Evolutionary conservation across 305 asterid species (phyloP).

Genomic region (Ajuga reptans): DNA sequence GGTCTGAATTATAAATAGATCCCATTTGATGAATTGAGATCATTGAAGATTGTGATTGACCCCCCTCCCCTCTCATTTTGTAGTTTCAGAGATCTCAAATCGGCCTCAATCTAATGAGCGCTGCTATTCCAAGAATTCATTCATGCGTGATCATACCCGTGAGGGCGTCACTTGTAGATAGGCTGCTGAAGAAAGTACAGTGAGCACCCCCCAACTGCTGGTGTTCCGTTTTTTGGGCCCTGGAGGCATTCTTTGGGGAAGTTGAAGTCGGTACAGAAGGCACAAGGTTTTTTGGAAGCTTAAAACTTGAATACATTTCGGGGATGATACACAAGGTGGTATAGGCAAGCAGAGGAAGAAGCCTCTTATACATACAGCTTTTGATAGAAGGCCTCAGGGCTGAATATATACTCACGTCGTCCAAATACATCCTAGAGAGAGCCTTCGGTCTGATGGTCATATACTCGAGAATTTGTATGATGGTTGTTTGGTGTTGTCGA

Average conservation of each 20-base stretch:
- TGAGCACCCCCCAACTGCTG: not conserved
- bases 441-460: not conserved
- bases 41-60: not conserved
- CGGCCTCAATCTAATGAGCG: constrained; percentile 28
- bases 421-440: not conserved
- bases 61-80: not conserved
- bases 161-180: constrained; percentile 50
- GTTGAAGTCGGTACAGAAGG: not conserved
- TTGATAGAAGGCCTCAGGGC: not conserved
- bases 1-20: constrained; percentile 27
- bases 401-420: not conserved
- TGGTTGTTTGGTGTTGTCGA: not conserved
- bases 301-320: not conserved
- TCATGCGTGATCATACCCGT: constrained; percentile 40
- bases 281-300: not conserved
- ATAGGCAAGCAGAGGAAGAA: constrained; percentile 10
- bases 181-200: constrained; percentile 1
- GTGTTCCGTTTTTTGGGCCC: constrained; percentile 2
- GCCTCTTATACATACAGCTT: not conserved
- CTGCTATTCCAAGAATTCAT: constrained; percentile 33
- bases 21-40: not conserved
- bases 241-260: not conserved
- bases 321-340: not conserved
- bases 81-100: constrained; percentile 37
- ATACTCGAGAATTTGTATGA: not conserved